Evolutionary conservation across 169 alveolate species (phyloP), one percentile per base, ranked within the genome.

Genomic region (Cryptosporidium bovis): DNA sequence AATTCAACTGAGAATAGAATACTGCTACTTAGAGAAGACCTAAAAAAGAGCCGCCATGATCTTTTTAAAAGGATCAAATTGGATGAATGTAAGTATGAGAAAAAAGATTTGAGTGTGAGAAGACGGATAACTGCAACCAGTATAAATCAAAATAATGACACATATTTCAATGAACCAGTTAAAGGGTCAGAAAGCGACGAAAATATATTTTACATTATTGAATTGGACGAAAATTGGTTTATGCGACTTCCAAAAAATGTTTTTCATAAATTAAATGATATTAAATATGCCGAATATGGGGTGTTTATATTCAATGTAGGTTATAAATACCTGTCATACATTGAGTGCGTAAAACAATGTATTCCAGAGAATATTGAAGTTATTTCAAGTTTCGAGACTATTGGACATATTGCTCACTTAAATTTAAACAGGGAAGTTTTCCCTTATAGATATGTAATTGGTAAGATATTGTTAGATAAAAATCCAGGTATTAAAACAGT

Each of bases 321-420:
- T 13, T 77, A 77, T 20, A 62, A 77, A 48, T 60, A 62, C 33
- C 50, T 77, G 27, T 58, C 87, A 1, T 77, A 77, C 29, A 6
- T 58, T 3, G 87, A 77, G 18, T 77, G 87, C n/a, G 60, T 66
- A 7, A 77, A 50, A 62, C 87, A 77, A 20, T 58, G 60, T 18
- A 62, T 77, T 44, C 71, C 89, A 13, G 91, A 66, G 12, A 64
- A 69, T 29, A 83, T 67, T 51, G 91, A 67, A 34, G 55, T 93
- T 8, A 95, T 95, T 3, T 84, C 93, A 24, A 94, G 97, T 31
- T 94, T 93, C 66, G 97, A 94, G 91, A 92, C 94, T 8, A 77
- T 93, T 8, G 97, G 97, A 27, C 94, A 94, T 84, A 92, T 94
- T 29, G 95, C 96, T 0, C 97, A 94, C 67, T 58, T 91, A 83